A percentile compares a stretch with the other conserved stretches of the same genome.
These are phyloP conservation scores for Gleditsia sinensis DNA, from an alignment of 306 rosid species.

Conservation along the genomic window DNA sequence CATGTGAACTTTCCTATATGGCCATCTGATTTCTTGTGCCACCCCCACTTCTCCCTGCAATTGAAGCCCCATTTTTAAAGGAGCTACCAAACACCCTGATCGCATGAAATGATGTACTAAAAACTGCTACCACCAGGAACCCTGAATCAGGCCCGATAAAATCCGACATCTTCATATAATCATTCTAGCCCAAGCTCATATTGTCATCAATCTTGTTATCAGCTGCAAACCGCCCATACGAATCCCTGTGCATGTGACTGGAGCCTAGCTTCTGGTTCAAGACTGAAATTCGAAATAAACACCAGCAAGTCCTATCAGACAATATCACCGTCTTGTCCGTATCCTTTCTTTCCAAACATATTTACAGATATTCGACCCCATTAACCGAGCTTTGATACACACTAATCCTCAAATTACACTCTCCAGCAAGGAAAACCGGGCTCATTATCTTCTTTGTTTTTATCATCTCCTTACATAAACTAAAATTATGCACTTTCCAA, in stretches of 20 bases:
- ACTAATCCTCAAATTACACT: constrained; percentile 96
- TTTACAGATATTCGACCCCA: constrained; percentile 80
- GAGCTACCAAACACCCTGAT: too few species aligned
- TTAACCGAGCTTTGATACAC: constrained; percentile 93
- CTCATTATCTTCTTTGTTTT: constrained; percentile 97
- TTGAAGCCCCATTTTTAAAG: constrained; percentile 76
- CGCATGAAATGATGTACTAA: constrained; percentile 92
- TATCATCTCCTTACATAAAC: constrained; percentile 85
- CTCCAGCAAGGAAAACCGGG: constrained; percentile 93
- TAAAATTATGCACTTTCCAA: constrained; percentile 93
- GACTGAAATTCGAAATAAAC: constrained; percentile 91
- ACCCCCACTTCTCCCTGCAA: constrained; percentile 70
- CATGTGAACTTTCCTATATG: constrained; percentile 93
- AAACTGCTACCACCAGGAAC: constrained; percentile 75
- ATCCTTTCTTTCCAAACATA: too few species aligned
- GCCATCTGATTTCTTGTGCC: constrained; percentile 88
- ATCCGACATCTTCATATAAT: constrained; percentile 93
- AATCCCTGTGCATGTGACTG: too few species aligned
- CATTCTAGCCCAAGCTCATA: constrained; percentile 99
- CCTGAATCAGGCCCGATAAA: constrained; percentile 78
- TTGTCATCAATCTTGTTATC: constrained; percentile 96
- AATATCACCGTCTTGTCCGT: too few species aligned
- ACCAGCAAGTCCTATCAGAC: constrained; percentile 96
- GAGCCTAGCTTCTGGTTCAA: constrained; percentile 86
- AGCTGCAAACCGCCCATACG: constrained; percentile 91